Base-by-base conservation (phyloP, 2,329 filamentous ascomycete genomes). In the Clonostachys chloroleuca region DNA sequence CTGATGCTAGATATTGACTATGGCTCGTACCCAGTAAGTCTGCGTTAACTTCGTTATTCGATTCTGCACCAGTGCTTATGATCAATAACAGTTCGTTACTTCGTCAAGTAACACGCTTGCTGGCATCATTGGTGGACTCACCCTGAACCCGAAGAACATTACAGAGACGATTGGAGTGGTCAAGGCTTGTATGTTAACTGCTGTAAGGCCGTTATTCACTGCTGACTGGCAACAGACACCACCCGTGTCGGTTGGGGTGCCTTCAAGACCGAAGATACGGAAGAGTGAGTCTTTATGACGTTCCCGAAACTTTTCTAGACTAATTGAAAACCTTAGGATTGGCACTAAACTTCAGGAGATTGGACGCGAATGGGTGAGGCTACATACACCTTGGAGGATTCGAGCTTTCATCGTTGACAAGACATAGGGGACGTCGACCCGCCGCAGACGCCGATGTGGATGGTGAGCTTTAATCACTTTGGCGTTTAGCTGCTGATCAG, bases 1-100 rank as follows among this genome's bases (percentile, higher is more conserved):
- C 69, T 86, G 46, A 84, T 87, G 81, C 69, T 87, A 46, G 84
- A 87, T 59, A 73, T 87, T 49, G 79, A 80, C 59, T 78, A 77
- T 55, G 68, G 67, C 51, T 56, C 57, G 18, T 64, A 64, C 47
- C 61, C 62, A 46, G 58, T 60, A 52, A 54, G 58, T 55, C 49
- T 51, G 20, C 45, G 24, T 46, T 20, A 47, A 50, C 20, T 52
- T 54, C 34, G 36, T 30, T 40, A 45, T 46, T 48, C 24, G 33
- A 52, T 34, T 41, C 51, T 44, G 45, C 40, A 51, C 39, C 42
- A 49, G 40, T 51, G 33, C 50, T 48, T 43, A 47, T 42, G 37
- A 45, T 54, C 43, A 51, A 55, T 51, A 39, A 56, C 49, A 52
- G 48, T 64, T 61, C 49, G 79, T 83, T 47, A 82, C 78, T 44